These are phyloP conservation scores for Aspergillus ustus DNA, from an alignment of 2,329 filamentous ascomycete species.

Conservation along the genomic window DNA sequence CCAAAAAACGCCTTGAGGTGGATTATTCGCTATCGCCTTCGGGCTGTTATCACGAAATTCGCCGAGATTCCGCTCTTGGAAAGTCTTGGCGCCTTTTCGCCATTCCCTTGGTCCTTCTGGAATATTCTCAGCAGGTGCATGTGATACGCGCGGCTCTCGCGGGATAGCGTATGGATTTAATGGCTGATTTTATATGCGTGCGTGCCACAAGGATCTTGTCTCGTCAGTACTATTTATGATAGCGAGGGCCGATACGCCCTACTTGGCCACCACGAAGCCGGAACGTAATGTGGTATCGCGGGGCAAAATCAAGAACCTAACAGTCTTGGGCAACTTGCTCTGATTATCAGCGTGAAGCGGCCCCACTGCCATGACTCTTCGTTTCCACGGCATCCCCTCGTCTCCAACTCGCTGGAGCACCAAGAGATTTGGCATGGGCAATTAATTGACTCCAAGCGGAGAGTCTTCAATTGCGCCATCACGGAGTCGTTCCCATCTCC, in stretches of 20 bases:
- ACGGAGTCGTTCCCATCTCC: not conserved
- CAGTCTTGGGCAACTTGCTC: conserved; percentile 32
- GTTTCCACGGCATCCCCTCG: conserved; percentile 29
- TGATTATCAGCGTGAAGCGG: conserved; percentile 32
- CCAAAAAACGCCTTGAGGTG: conserved; percentile 22
- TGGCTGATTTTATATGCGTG: conserved; percentile 9
- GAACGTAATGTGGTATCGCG: not conserved
- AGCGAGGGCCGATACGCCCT: not conserved
- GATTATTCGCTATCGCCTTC: conserved; percentile 30
- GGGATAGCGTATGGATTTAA: conserved; percentile 28
- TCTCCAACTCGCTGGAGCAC: not conserved
- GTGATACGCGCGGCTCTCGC: conserved; percentile 38
- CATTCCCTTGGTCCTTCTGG: conserved; percentile 33
- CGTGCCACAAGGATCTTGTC: not conserved
- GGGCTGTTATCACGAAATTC: conserved; percentile 28
- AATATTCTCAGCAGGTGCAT: conserved; percentile 32
- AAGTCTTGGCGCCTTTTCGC: conserved; percentile 29
- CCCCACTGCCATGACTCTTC: conserved; percentile 30
- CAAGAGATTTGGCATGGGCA: not conserved
- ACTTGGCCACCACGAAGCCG: not conserved
- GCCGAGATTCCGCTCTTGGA: conserved; percentile 32
- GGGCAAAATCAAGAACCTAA: conserved; percentile 12
- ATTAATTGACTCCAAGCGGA: not conserved
- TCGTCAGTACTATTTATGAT: not conserved
- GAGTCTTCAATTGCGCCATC: not conserved